These are phyloP conservation scores for Sphagnum fallax DNA, from an alignment of 228 moss, liverwort and hornwort species.

Conservation along the genomic window DNA sequence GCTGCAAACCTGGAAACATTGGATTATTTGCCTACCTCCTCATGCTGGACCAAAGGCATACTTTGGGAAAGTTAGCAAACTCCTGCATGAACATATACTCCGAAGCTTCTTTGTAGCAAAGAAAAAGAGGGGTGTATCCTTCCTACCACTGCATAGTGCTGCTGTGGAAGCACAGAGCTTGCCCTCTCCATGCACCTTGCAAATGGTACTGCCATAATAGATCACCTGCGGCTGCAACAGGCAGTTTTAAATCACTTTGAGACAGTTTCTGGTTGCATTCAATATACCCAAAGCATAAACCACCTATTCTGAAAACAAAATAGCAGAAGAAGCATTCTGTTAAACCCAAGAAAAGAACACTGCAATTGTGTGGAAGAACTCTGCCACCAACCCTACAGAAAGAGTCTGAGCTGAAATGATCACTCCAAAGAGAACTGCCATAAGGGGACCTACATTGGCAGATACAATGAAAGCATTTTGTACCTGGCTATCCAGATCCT, in stretches of 20 bases:
- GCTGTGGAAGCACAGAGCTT: slow-evolving; percentile 27
- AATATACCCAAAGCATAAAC: too few relatives aligned
- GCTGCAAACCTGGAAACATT: not conserved
- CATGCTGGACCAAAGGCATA: not conserved
- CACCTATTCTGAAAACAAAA: too few relatives aligned
- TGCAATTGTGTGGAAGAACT: too few relatives aligned
- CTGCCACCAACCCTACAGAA: too few relatives aligned
- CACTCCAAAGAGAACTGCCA: too few relatives aligned
- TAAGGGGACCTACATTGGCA: too few relatives aligned
- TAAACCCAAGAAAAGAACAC: too few relatives aligned
- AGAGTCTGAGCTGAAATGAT: too few relatives aligned
- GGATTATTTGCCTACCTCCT: not conserved
- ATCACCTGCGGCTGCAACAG: slow-evolving; percentile 26
- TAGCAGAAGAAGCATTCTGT: too few relatives aligned
- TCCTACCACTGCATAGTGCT: slow-evolving; percentile 26
- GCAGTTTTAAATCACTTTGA: not conserved
- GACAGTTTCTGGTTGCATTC: too few relatives aligned
- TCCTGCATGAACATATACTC: slow-evolving; percentile 12
- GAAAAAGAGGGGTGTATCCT: slow-evolving; percentile 33
- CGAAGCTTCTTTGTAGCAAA: slow-evolving; percentile 24
- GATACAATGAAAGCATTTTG: too few relatives aligned
- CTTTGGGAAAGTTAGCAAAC: not conserved
- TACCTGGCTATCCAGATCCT: too few relatives aligned
- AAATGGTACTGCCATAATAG: slow-evolving; percentile 21
- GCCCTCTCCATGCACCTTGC: slow-evolving; percentile 24